phyloP scores from a whole-genome alignment of 2,329 filamentous ascomycete species.

The Fusarium nematophilum region DNA sequence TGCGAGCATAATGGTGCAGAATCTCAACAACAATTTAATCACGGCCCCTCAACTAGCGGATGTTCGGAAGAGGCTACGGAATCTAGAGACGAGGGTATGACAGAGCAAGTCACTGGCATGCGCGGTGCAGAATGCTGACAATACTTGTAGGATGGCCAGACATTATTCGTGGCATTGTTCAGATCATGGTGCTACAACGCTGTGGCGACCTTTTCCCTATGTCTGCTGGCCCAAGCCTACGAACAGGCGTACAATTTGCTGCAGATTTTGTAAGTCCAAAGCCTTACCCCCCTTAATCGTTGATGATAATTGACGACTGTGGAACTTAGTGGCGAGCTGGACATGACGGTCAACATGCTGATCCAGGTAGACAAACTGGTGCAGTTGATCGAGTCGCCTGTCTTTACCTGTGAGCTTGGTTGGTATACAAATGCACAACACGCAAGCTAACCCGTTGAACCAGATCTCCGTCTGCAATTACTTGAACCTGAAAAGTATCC shows the following conservation, averaged over 20 bases:
- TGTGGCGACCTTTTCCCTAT: constrained; percentile 96
- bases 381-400: constrained; percentile 94
- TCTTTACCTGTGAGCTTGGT: constrained; percentile 88
- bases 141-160: constrained; percentile 80
- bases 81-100: constrained; percentile 83
- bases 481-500: constrained; percentile 96
- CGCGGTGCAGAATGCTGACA: constrained; percentile 11
- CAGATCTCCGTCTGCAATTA: constrained; percentile 92
- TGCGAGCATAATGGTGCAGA: constrained; percentile 99
- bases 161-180: constrained; percentile 94
- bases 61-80: constrained; percentile 87
- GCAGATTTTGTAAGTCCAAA: constrained; percentile 82
- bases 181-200: constrained; percentile 99
- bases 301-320: neutral
- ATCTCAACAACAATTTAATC: constrained; percentile 98
- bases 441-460: neutral
- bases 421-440: neutral
- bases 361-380: constrained; percentile 99
- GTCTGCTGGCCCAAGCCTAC: constrained; percentile 94
- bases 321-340: constrained; percentile 82
- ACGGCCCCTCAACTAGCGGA: constrained; percentile 95
- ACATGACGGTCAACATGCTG: constrained; percentile 98
- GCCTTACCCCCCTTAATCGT: neutral
- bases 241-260: constrained; percentile 97
- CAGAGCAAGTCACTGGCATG: too few relatives aligned